phyloP scores from a whole-genome alignment of 2,329 filamentous ascomycete genomes.

The Aspergillus fumigatus region DNA sequence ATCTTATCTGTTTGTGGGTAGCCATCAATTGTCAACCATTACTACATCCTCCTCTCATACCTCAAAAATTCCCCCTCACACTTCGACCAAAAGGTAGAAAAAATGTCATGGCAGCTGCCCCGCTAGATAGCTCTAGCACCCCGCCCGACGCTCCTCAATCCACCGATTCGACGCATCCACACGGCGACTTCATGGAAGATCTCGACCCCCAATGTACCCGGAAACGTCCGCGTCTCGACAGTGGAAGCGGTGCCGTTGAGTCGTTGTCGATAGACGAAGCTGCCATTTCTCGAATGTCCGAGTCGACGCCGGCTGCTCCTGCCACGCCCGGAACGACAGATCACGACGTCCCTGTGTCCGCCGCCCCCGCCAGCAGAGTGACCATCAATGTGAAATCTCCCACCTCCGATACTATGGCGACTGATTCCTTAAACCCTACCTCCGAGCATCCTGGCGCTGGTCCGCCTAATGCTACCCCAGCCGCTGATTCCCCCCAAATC shows the following conservation, averaged over 20 bases:
- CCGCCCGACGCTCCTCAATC: constrained; percentile 30
- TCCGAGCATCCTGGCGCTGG: constrained; percentile 12
- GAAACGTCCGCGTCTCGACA: constrained; percentile 47
- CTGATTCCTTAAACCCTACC: constrained; percentile 9
- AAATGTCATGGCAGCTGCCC: constrained; percentile 45
- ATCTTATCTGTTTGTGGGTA: neutral
- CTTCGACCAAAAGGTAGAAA: constrained; percentile 14
- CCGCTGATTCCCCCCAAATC: constrained; percentile 21
- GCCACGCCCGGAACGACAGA: constrained; percentile 16
- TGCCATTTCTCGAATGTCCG: constrained; percentile 12
- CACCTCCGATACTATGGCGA: constrained; percentile 16
- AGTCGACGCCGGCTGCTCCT: constrained; percentile 23
- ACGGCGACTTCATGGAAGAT: constrained; percentile 39
- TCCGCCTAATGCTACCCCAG: constrained; percentile 9
- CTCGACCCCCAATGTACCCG: constrained; percentile 34
- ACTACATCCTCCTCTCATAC: neutral
- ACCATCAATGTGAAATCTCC: constrained; percentile 46
- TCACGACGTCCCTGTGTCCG: constrained; percentile 25
- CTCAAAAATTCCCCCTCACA: neutral
- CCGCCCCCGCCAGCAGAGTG: constrained; percentile 41
- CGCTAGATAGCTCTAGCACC: constrained; percentile 43
- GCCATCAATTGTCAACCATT: neutral
- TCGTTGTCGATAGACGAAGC: constrained; percentile 29
- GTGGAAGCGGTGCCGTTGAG: constrained; percentile 35
- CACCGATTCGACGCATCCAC: constrained; percentile 26